A percentile compares a stretch with the other conserved stretches of the same genome.
Evolutionary conservation across 441 rosid species (phyloP).

Genomic region (Adansonia rubrostipa): DNA sequence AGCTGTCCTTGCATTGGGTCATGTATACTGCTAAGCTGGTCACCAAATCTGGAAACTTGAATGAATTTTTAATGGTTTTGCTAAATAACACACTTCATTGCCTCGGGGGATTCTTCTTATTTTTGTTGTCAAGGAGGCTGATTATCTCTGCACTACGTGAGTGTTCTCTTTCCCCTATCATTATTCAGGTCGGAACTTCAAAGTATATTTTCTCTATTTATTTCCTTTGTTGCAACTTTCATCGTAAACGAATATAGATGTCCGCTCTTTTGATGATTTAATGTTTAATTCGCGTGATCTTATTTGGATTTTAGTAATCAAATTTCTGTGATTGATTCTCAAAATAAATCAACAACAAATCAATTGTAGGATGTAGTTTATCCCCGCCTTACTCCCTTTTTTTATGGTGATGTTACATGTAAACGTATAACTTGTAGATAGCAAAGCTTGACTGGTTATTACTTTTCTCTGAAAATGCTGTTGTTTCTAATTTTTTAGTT

Average conservation of each 20-base stretch:
- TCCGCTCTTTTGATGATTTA: not conserved
- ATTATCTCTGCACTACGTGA: conserved; percentile 80
- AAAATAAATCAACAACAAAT: not conserved
- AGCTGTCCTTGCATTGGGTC: conserved; percentile 87
- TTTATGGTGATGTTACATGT: too few relatives aligned
- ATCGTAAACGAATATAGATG: not conserved
- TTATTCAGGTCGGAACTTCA: conserved; percentile 4
- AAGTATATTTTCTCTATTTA: not conserved
- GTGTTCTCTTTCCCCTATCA: conserved; percentile 31
- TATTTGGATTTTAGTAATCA: not conserved
- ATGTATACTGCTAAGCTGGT: conserved; percentile 98
- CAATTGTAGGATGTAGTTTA: not conserved
- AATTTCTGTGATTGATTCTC: not conserved
- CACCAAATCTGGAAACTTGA: conserved; percentile 88
- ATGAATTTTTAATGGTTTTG: conserved; percentile 96
- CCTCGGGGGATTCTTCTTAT: conserved; percentile 85
- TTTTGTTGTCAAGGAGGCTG: conserved; percentile 79
- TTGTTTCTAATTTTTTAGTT: not conserved
- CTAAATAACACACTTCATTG: conserved; percentile 91
- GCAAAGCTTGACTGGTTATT: not conserved
- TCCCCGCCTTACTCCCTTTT: not conserved
- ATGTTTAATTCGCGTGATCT: not conserved
- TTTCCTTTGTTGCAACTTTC: not conserved
- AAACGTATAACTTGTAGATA: too few relatives aligned
- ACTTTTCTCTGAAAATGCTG: not conserved